A percentile compares a stretch with the other conserved stretches of the same genome.
Conservation (phyloP, 176 grass and related monocot species). For the Lolium multiflorum region DNA sequence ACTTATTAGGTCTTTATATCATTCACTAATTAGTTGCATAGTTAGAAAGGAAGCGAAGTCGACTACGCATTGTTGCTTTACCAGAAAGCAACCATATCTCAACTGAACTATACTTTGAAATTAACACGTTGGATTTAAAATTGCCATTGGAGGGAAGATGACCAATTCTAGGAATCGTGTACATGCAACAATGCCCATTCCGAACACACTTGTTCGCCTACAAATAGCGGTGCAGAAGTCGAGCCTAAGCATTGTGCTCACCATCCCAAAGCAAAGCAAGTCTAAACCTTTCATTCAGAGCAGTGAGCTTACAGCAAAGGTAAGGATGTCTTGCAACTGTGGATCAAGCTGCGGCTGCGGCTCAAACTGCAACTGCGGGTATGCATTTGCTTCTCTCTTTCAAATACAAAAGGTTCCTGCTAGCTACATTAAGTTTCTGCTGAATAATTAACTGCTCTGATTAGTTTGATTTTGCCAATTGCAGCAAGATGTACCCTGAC, state of each 20-base stretch:
- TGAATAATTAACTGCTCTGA: background rate
- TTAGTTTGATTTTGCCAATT: background rate
- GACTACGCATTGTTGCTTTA: slow-evolving; percentile 7
- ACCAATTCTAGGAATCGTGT: background rate
- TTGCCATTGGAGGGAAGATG: background rate
- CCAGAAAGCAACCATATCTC: slow-evolving; percentile 17
- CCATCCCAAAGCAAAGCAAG: background rate
- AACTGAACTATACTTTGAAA: background rate
- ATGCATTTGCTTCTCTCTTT: background rate
- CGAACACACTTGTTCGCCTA: background rate
- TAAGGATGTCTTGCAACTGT: slow-evolving; percentile 57
- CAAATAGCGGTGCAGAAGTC: background rate
- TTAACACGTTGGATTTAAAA: background rate
- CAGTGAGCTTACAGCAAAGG: background rate
- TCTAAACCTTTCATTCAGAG: background rate
- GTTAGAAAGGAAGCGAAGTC: slow-evolving; percentile 34
- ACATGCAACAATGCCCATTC: background rate
- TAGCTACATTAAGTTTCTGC: background rate
- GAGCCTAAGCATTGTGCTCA: slow-evolving; percentile 23
- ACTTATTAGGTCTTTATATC: background rate
- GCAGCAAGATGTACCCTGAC: slow-evolving; percentile 66
- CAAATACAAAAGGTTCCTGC: background rate
- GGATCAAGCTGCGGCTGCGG: slow-evolving; percentile 50
- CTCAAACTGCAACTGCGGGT: slow-evolving; percentile 53
- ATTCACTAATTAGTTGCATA: background rate